These are phyloP conservation scores for Tausonia pullulans DNA, from an alignment of 1,284 basidiomycete genomes.

Conservation along the genomic window DNA sequence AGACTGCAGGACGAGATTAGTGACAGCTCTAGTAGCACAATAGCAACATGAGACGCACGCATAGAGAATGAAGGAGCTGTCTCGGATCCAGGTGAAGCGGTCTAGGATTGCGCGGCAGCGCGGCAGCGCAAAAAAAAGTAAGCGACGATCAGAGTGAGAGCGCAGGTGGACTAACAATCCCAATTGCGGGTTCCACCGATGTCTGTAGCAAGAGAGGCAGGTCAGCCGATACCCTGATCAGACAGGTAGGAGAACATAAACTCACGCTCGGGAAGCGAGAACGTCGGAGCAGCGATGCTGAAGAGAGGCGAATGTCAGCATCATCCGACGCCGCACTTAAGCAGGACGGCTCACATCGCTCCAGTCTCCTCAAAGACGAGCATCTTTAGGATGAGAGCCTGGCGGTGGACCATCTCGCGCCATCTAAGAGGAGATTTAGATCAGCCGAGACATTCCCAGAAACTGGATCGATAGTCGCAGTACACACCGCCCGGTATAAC, in stretches of 20 bases:
- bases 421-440: constrained; percentile 40
- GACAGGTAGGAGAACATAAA: too few species aligned
- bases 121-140: not conserved
- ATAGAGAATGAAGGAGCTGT: constrained; percentile 70
- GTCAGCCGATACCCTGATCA: too few species aligned
- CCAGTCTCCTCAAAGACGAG: constrained; percentile 54
- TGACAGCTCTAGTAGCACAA: not conserved
- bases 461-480: too few species aligned
- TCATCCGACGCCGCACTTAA: constrained; percentile 39
- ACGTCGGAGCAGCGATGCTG: constrained; percentile 73
- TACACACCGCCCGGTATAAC: not conserved
- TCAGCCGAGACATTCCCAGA: too few species aligned
- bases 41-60: not conserved
- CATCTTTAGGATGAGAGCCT: constrained; percentile 74
- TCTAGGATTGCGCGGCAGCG: not conserved
- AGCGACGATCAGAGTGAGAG: constrained; percentile 61
- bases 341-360: constrained; percentile 46
- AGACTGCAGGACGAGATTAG: constrained; percentile 52
- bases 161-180: constrained; percentile 31
- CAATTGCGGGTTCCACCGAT: constrained; percentile 50
- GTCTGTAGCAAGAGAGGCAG: constrained; percentile 21
- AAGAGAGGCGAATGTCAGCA: constrained; percentile 20
- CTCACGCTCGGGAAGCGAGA: constrained; percentile 67
- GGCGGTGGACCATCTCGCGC: constrained; percentile 81
- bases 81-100: constrained; percentile 52